Conservation (phyloP, 495 filamentous ascomycete species). For the Podospora anserina region DNA sequence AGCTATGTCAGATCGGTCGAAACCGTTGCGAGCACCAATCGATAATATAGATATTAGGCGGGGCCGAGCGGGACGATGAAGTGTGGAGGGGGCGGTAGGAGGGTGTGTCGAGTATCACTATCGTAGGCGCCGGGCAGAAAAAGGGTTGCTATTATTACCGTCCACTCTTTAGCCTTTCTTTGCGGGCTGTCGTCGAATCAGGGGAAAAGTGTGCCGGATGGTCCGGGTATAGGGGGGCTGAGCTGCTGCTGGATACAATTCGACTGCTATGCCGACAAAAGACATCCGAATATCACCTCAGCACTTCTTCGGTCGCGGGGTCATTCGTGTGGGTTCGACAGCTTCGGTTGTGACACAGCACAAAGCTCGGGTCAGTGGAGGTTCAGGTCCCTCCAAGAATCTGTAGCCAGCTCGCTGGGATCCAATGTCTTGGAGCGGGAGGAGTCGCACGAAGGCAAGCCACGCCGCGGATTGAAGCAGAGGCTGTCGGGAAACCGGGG, state of each 20-base stretch:
- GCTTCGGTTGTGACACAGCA: constrained; percentile 7
- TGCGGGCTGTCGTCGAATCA: constrained; percentile 22
- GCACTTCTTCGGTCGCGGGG: constrained; percentile 4
- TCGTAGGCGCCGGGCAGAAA: constrained; percentile 22
- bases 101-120: constrained; percentile 6
- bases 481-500: not conserved
- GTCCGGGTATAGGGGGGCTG: constrained; percentile 26
- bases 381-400: not conserved
- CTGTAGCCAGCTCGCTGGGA: constrained; percentile 1
- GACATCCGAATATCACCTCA: constrained; percentile 9
- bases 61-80: constrained; percentile 1
- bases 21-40: constrained; percentile 4
- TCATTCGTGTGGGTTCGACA: not conserved
- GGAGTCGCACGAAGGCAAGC: constrained; percentile 2
- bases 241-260: constrained; percentile 14
- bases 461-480: constrained; percentile 1
- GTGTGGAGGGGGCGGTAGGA: constrained; percentile 3
- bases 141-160: constrained; percentile 33
- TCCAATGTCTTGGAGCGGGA: constrained; percentile 5
- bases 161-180: constrained; percentile 16
- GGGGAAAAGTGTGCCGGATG: constrained; percentile 18
- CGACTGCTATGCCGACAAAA: constrained; percentile 1
- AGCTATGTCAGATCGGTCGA: constrained; percentile 2
- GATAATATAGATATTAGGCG: constrained; percentile 3
- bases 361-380: not conserved